A percentile compares a stretch with the other conserved stretches of the same genome.
These are phyloP conservation scores for Buddleja alternifolia DNA, from an alignment of 257 asterid genomes.

Conservation along the genomic window DNA sequence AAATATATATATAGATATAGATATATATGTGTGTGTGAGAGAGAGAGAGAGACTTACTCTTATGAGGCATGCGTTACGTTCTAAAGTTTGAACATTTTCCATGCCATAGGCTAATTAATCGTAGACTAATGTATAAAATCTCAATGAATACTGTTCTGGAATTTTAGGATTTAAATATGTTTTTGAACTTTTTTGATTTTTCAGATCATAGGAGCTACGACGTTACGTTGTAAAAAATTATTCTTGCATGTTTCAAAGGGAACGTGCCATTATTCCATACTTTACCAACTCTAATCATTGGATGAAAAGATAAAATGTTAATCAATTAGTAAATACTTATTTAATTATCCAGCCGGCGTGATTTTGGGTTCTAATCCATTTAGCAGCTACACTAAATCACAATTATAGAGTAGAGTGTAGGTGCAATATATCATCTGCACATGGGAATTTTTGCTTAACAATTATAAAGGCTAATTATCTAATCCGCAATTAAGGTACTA, in stretches of 20 bases:
- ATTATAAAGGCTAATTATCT: background rate
- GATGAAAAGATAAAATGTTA: constrained; percentile 23
- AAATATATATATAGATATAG: too few relatives aligned
- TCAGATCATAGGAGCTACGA: constrained; percentile 3
- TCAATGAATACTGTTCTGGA: too few relatives aligned
- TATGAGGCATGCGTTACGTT: too few relatives aligned
- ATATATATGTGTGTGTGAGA: too few relatives aligned
- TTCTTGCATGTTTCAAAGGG: constrained; percentile 29
- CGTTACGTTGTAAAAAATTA: constrained; percentile 26
- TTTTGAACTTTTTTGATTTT: too few relatives aligned
- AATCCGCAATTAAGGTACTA: background rate
- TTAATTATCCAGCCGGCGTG: constrained; percentile 26
- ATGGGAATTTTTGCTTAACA: background rate
- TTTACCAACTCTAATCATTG: constrained; percentile 52
- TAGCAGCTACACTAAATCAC: constrained; percentile 29
- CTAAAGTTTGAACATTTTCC: too few relatives aligned
- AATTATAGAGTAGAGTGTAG: constrained; percentile 6
- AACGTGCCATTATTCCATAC: constrained; percentile 45
- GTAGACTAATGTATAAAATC: too few relatives aligned
- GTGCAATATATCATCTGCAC: constrained; percentile 17
- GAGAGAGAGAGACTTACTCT: too few relatives aligned
- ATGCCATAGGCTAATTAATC: too few relatives aligned
- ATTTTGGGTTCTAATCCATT: constrained; percentile 38
- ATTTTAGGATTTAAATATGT: too few relatives aligned
- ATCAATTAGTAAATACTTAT: background rate